Base-by-base conservation (phyloP, 192 early-diverging fungal genomes). In the Podila minutissima region DNA sequence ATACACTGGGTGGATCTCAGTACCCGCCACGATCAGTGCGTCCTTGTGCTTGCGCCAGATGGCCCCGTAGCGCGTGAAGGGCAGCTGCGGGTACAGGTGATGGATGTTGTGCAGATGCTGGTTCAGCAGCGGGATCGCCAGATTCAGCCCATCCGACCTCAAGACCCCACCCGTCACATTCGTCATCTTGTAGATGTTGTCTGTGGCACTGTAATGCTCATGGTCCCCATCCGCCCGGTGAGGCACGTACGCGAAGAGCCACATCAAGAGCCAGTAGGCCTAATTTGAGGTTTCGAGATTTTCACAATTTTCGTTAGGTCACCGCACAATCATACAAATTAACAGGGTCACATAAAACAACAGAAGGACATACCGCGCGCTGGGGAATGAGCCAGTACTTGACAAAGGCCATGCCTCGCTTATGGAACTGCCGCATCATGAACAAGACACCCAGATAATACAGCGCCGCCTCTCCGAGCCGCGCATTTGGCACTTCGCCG, bases 101-200 rank as follows among this genome's bases (percentile, higher is more conserved):
- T 79, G 75, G 61, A 79, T 79, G 48, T 79, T 79, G 65, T 79
- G 75, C 64, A 77, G 28, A 38, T 79, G 75, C 20, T 79, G 75
- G 66, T 79, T 79, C 64, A 79, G 49, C 60, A 79, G 31, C 1
- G 75, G 75, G 33, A 79, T 55, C 13, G 75, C 75, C 12, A 79
- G 57, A 48, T 79, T 79, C 32, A 79, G 29, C 4, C 75, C 75
- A n/a, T 79, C 38, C 17, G 75, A 79, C 2, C 38, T 22, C 12
- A 79, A 51, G 41, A 79, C 72, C 4, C 75, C 75, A 0, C 75
- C 75, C 0, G 75, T 72, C 9, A 72, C 75, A 57, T 49, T 79
- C 8, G 75, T 79, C 61, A 72, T 79, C 53, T 79, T 79, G 69
- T 79, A 79, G 13, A 79, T 48, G 38, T 79, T 79, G 37, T 72